Evolutionary conservation across 441 rosid species (phyloP), one percentile per base, ranked within the genome.

Genomic region (Bruguiera hainesii): DNA sequence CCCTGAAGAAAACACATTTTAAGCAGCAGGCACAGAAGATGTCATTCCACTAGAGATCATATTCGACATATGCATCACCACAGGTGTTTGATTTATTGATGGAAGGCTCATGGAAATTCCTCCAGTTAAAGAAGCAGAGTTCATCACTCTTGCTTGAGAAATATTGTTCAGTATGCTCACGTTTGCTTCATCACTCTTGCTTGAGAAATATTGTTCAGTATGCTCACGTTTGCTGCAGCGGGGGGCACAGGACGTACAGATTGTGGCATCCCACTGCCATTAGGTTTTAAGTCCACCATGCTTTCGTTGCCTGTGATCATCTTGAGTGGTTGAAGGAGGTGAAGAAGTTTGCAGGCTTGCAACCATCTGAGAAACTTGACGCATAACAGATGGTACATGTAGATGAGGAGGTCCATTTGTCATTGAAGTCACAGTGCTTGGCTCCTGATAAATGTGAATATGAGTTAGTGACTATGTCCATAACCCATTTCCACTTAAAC

Each of bases 41-140:
- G 86, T 80, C 87, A 85, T 90, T 85, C 96, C 95, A 78, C 89
- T 89, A 60, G 98, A 90, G 78, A 95, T 89, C 98, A 92, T 90
- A 79, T 87, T 91, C 65, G 97, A 90, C 93, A 92, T 86, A 79
- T 90, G 99, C 96, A 92, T 82, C 66, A 89, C 91, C 71, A 95
- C 91, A 58, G 93, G 84, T 73, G 88, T 90, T 81, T 82, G 96
- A 79, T 87, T 92, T 78, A 88, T 83, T 65, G 95, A 82, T 58
- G 73, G 90, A 56, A 83, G 88, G 68, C 89, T 91, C 5, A 84
- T 79, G 21, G 97, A 89, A 73, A 90, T 81, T 74, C 98, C 99
- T 73, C 90, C 98, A n/a, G 85, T 82, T 77, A 89, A 77, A 66
- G 97, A 84, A 48, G 97, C 95, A 73, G 97, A 85, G 79, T 81